These are phyloP conservation scores for Porcisia hertigi DNA, from an alignment of 208 protist species.

Conservation along the genomic window DNA sequence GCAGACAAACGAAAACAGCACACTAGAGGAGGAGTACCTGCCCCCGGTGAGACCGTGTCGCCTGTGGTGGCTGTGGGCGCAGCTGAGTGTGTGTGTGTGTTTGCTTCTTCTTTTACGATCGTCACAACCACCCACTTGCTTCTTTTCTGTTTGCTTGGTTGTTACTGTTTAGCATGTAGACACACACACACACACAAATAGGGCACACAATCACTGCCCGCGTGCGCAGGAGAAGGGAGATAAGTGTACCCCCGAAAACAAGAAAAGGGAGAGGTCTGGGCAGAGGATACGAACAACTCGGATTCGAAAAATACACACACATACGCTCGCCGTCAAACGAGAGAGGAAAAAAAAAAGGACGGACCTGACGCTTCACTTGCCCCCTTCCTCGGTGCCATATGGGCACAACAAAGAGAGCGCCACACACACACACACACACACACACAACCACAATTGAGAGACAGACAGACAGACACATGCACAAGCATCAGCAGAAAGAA, in stretches of 20 bases:
- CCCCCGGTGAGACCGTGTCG: not conserved
- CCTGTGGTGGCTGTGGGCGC: not conserved
- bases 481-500: not conserved
- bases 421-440: not conserved
- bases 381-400: not conserved
- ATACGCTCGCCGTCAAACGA: not conserved
- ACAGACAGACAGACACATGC: not conserved
- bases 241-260: not conserved
- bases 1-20: slow-evolving; percentile 1
- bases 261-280: not conserved
- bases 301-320: not conserved
- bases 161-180: slow-evolving; percentile 1
- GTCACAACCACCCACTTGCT: not conserved
- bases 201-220: not conserved
- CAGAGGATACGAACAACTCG: not conserved
- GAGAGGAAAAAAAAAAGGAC: slow-evolving; percentile 10
- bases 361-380: not conserved
- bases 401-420: not conserved
- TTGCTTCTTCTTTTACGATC: not conserved
- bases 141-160: not conserved
- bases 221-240: too few relatives aligned
- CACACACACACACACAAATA: not conserved
- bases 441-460: not conserved
- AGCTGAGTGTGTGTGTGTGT: not conserved
- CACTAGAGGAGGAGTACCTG: not conserved